Base-by-base conservation (phyloP, 1,139 yeast species). In the Waltiozyma sp. region DNA sequence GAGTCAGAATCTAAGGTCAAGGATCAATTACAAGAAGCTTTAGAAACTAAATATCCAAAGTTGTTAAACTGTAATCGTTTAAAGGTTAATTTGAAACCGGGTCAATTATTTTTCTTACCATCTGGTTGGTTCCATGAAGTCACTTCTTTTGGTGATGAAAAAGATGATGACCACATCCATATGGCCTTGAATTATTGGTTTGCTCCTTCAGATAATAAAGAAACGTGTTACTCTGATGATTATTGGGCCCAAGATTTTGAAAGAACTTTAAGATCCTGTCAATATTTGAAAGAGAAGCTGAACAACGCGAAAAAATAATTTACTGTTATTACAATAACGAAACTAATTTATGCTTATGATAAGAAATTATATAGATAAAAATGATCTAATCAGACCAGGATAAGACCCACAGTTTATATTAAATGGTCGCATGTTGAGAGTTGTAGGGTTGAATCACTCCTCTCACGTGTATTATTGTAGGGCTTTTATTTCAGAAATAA, bases 91-190 rank as follows among this genome's bases (percentile, higher is more conserved):
- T 52, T 81, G 26, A 57, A 68, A 16, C 77, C 80, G 0, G 87
- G 87, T 0, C 78, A 80, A 40, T 75, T 79, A 80, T 59, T 82
- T 31, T 82, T 75, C 52, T 58, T 82, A 21, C 91, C 91, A 1
- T 73, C 84, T 1, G 87, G 89, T 1, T 82, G 89, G 89, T 82
- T 82, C 55, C 91, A 82, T 57, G 91, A 82, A 57, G 91, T 82
- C 1, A 73, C 83, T 0, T 78, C 86, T n/a, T 78, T 67, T 57
- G 79, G 81, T 1, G 19, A 43, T 3, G 28, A 37, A 1, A 33
- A 19, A 4, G 16, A 42, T 9, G 39, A 23, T 4, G 47, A 44
- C 19, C 40, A 44, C 7, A 54, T 69, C 5, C 89, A 82, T 55
- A 64, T 74, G 40, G 88, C 88, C 0, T 52, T 80, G 7, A 82